These are phyloP conservation scores for Pseudevernia furfuracea DNA, from an alignment of 495 filamentous ascomycete species.

Conservation along the genomic window DNA sequence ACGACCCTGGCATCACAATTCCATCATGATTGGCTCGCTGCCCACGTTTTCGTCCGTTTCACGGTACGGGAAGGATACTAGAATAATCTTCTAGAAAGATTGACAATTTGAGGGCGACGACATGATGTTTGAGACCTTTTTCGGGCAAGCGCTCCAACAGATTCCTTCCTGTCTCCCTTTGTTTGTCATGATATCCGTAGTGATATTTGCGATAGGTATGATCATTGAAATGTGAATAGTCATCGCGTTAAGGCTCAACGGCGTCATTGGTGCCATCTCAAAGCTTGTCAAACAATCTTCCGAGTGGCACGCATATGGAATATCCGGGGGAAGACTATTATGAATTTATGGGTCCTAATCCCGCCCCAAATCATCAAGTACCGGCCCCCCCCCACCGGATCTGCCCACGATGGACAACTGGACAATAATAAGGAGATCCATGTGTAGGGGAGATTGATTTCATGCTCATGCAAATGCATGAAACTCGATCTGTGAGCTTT, in stretches of 20 bases:
- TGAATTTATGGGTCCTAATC: too few species aligned
- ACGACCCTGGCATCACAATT: background rate
- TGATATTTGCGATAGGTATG: background rate
- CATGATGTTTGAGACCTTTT: background rate
- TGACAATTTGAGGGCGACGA: background rate
- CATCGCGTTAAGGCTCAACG: background rate
- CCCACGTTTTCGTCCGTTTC: background rate
- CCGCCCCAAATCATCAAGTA: background rate
- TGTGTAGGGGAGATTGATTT: too few species aligned
- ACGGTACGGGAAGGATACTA: background rate
- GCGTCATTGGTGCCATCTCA: background rate
- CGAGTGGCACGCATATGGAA: background rate
- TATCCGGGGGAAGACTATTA: background rate
- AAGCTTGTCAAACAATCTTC: constrained; percentile 1
- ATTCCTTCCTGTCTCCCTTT: background rate
- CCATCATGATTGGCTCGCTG: background rate
- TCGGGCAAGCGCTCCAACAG: background rate
- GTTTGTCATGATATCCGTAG: background rate
- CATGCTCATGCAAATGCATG: background rate
- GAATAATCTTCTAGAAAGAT: background rate
- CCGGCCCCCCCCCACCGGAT: background rate
- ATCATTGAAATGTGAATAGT: background rate
- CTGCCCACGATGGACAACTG: background rate
- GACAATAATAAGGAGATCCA: too few species aligned
- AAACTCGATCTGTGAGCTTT: background rate